Base-by-base conservation (phyloP, 2,329 filamentous ascomycete species). In the Nannizzia gypsea region DNA sequence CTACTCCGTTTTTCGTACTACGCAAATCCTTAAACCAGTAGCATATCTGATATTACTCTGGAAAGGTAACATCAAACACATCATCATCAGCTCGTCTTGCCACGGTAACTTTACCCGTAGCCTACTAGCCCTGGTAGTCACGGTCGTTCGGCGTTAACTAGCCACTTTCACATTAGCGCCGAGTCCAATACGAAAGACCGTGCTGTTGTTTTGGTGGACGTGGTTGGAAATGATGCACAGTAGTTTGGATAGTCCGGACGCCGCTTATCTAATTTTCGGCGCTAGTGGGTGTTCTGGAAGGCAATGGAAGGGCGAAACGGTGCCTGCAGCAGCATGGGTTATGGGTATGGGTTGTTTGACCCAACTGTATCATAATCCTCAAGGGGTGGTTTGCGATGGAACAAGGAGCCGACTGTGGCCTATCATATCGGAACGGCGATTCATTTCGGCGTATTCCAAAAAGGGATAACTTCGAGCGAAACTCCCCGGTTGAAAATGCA, bases 381-480 rank as follows among this genome's bases (percentile, higher is more conserved):
- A 54, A 54, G 50, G 50, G 50, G 26, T 54, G 50, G 26, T 54
- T 54, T 54, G 26, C n/a, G 50, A 54, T 54, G 50, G 50, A 28
- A 54, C 50, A 34, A 34, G 50, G n/a, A 54, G 50, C 50, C 50
- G 50, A 54, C 50, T 31, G 28, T 54, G 50, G 50, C 50, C 50
- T 54, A 17, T 54, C 50, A 13, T 34, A 36, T 34, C 50, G 50
- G 50, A 26, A 54, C 50, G 50, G 50, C 26, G 50, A 54, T 54
- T 34, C 46, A 52, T 52, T 52, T 52, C 50, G 50, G 50, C n/a
- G 28, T 31, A 26, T 54, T 54, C 50, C 26, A 42, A n/a, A 42
- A 42, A 31, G 17, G 31, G 50, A 34, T 34, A 54, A 26, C 28
- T 13, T 17, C 6, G 38, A 26, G 15, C 15, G 26, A 54, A 54